phyloP scores from a whole-genome alignment of 129 eudicot species.

The Artemisia argyi region DNA sequence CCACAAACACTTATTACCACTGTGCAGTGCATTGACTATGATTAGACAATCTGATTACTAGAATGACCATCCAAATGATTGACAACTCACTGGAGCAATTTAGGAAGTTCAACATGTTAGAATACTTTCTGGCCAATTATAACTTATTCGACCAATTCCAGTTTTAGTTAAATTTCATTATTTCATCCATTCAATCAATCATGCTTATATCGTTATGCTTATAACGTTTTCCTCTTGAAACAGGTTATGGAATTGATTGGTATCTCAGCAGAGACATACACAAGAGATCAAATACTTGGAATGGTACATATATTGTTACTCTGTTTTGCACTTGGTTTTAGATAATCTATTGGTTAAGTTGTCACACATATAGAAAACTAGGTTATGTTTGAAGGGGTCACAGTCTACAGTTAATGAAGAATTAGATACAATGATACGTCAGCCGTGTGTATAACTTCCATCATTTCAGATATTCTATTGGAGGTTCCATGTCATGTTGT shows the following conservation, averaged over 20 bases:
- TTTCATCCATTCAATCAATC: background rate
- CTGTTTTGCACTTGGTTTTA: background rate
- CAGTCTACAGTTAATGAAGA: too few species aligned
- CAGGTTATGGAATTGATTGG: constrained; percentile 80
- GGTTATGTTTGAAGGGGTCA: too few species aligned
- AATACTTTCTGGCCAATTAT: background rate
- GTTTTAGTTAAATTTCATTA: background rate
- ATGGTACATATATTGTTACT: constrained; percentile 50
- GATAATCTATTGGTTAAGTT: too few species aligned
- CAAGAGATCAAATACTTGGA: constrained; percentile 78
- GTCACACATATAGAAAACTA: too few species aligned
- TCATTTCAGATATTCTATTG: too few species aligned
- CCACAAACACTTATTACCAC: background rate
- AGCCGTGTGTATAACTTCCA: too few species aligned
- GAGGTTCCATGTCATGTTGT: background rate
- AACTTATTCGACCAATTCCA: background rate
- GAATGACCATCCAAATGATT: background rate
- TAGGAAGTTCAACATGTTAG: background rate
- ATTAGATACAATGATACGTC: too few species aligned
- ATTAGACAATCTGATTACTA: background rate
- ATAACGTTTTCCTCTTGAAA: background rate
- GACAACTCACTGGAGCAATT: background rate
- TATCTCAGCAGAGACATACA: constrained; percentile 86
- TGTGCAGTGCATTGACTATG: background rate
- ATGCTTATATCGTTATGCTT: background rate